Evolutionary conservation across 164 flowering plant genomes (phyloP).

Genomic region (Piper longum): DNA sequence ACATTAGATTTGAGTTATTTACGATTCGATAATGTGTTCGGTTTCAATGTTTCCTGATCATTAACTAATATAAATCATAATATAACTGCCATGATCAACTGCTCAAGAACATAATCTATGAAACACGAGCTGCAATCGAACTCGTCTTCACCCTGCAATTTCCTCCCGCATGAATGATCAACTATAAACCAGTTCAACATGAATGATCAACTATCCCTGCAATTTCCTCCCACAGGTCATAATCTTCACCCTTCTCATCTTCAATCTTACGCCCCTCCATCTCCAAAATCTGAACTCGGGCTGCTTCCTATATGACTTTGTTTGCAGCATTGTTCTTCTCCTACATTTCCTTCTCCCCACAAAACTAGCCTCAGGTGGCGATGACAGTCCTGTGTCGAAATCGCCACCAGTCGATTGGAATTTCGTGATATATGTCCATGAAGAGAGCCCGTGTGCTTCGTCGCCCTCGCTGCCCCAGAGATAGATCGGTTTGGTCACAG

Average conservation of each 20-base stretch:
- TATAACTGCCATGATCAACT: too few species aligned
- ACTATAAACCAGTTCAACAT: too few species aligned
- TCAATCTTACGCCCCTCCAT: constrained; percentile 30
- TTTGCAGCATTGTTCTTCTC: constrained; percentile 21
- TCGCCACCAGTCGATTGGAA: neutral
- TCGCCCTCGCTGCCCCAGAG: constrained; percentile 51
- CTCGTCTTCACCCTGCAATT: too few species aligned
- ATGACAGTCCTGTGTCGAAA: constrained; percentile 5
- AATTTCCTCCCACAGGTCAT: constrained; percentile 28
- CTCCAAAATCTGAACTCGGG: constrained; percentile 33
- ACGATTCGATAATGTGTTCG: too few species aligned
- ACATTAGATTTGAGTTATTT: too few species aligned
- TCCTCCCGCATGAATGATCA: too few species aligned
- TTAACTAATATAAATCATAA: too few species aligned
- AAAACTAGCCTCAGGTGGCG: constrained; percentile 13
- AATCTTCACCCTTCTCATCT: constrained; percentile 25
- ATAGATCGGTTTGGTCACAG: constrained; percentile 29
- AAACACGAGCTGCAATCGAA: too few species aligned
- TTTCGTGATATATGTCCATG: constrained; percentile 24
- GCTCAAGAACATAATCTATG: too few species aligned
- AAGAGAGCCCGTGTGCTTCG: constrained; percentile 15
- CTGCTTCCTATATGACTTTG: constrained; percentile 34
- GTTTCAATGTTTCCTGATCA: too few species aligned
- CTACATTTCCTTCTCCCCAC: constrained; percentile 6
- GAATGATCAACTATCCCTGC: too few species aligned